These are phyloP conservation scores for Apophysomyces trapeziformis DNA, from an alignment of 371 early-diverging fungal species.

Conservation along the genomic window DNA sequence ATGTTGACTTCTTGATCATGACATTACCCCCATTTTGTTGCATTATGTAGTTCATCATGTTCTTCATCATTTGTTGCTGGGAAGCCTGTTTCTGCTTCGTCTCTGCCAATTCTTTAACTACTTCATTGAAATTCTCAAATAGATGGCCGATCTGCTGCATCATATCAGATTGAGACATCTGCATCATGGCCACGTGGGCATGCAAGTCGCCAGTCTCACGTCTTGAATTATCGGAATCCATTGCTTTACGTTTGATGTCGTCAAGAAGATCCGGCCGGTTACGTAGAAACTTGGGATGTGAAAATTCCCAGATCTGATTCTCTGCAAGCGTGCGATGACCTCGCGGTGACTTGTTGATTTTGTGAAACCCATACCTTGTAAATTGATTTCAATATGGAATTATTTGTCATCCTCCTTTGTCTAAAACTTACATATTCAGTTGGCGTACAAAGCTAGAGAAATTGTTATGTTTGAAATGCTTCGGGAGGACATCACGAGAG, in stretches of 20 bases:
- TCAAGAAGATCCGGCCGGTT: constrained; percentile 81
- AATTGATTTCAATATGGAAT: not conserved
- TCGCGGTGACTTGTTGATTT: constrained; percentile 84
- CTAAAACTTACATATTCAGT: constrained; percentile 74
- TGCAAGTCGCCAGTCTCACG: constrained; percentile 78
- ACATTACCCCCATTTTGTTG: constrained; percentile 43
- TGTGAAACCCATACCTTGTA: constrained; percentile 81
- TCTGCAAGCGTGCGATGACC: constrained; percentile 82
- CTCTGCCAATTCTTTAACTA: constrained; percentile 70
- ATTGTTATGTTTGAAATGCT: constrained; percentile 87
- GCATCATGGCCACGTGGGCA: constrained; percentile 72
- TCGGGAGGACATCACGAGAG: constrained; percentile 75
- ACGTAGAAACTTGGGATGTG: constrained; percentile 82
- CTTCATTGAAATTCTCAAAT: constrained; percentile 66
- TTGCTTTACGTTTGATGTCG: constrained; percentile 85
- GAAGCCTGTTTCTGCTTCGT: constrained; percentile 60
- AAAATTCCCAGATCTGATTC: constrained; percentile 93
- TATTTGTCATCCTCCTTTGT: not conserved
- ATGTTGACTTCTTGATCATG: constrained; percentile 11
- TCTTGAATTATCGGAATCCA: constrained; percentile 72
- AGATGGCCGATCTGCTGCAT: constrained; percentile 70
- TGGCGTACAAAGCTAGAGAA: constrained; percentile 87
- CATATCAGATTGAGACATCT: constrained; percentile 77
- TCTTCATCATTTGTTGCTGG: constrained; percentile 61
- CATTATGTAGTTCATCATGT: constrained; percentile 58